Evolutionary conservation across 2,329 filamentous ascomycete genomes (phyloP).

Genomic region (Aspergillus bombycis): DNA sequence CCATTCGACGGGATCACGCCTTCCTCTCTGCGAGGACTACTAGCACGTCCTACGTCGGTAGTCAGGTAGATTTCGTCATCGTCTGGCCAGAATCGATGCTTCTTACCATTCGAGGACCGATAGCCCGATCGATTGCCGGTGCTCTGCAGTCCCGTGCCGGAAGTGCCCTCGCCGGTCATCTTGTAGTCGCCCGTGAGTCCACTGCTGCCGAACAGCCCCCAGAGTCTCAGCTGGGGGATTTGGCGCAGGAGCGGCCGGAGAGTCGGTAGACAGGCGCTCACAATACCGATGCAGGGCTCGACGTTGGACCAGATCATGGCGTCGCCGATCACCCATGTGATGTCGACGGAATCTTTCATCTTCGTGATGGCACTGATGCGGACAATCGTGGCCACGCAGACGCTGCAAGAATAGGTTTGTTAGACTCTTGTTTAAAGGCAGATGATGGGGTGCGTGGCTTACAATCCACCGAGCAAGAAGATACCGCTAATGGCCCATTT

Average conservation of each 20-base stretch:
- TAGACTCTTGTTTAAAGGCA: background rate
- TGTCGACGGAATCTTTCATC: conserved; percentile 18
- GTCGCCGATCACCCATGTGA: conserved; percentile 24
- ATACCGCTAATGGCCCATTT: conserved; percentile 20
- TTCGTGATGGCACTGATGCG: conserved; percentile 21
- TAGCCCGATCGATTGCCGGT: conserved; percentile 1
- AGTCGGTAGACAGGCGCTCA: conserved; percentile 26
- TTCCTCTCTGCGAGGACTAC: background rate
- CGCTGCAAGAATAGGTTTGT: conserved; percentile 6
- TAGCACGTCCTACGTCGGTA: conserved; percentile 9
- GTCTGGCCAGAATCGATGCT: conserved; percentile 11
- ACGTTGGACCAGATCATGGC: conserved; percentile 27
- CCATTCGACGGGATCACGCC: background rate
- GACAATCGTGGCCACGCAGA: conserved; percentile 24
- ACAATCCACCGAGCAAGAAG: conserved; percentile 25
- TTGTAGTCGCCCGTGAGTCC: background rate
- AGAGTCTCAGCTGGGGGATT: background rate
- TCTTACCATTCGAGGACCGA: conserved; percentile 1
- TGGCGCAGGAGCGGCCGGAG: conserved; percentile 18
- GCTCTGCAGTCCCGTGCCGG: background rate
- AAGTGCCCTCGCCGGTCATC: background rate
- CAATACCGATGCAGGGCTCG: conserved; percentile 27
- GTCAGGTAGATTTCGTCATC: conserved; percentile 17
- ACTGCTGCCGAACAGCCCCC: conserved; percentile 1
- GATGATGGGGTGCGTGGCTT: background rate